These are phyloP conservation scores for Pythium phragmiticola DNA, from an alignment of 352 stramenopile genomes.

Conservation along the genomic window DNA sequence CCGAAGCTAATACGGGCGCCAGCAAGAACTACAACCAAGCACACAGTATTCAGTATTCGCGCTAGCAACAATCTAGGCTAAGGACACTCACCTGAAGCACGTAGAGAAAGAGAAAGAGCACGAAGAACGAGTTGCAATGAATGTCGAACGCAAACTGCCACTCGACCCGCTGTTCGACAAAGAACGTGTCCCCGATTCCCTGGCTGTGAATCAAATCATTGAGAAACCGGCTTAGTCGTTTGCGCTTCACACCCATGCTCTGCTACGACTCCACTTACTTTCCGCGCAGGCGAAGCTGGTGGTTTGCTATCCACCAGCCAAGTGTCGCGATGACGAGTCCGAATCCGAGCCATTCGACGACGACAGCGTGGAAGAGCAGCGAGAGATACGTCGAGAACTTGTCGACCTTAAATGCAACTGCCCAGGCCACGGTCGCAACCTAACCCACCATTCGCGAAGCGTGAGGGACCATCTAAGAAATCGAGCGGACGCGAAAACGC, in stretches of 20 bases:
- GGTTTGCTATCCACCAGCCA: slow-evolving; percentile 78
- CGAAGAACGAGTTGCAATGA: slow-evolving; percentile 99
- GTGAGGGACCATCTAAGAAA: neutral
- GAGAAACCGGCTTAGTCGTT: neutral
- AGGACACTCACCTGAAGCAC: slow-evolving; percentile 70
- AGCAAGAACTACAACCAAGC: slow-evolving; percentile 90
- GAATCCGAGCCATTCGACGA: slow-evolving; percentile 84
- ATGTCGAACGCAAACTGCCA: slow-evolving; percentile 99
- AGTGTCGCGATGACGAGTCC: slow-evolving; percentile 67
- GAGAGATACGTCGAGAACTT: slow-evolving; percentile 49
- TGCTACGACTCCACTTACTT: slow-evolving; percentile 31
- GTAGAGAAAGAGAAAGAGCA: slow-evolving; percentile 95
- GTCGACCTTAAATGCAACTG: slow-evolving; percentile 71
- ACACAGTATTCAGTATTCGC: slow-evolving; percentile 5
- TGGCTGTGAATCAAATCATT: slow-evolving; percentile 31
- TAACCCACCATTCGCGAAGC: neutral
- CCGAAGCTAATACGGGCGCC: slow-evolving; percentile 90
- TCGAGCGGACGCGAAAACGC: neutral
- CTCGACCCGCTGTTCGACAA: slow-evolving; percentile 97
- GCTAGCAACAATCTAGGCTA: neutral
- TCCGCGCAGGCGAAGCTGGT: slow-evolving; percentile 57
- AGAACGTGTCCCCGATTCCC: slow-evolving; percentile 73
- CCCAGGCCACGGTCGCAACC: slow-evolving; percentile 71
- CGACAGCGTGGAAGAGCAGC: slow-evolving; percentile 71
- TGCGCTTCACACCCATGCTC: too few relatives aligned